Evolutionary conservation across 179 eudicot genomes (phyloP).

Genomic region (Nepenthes alata): DNA sequence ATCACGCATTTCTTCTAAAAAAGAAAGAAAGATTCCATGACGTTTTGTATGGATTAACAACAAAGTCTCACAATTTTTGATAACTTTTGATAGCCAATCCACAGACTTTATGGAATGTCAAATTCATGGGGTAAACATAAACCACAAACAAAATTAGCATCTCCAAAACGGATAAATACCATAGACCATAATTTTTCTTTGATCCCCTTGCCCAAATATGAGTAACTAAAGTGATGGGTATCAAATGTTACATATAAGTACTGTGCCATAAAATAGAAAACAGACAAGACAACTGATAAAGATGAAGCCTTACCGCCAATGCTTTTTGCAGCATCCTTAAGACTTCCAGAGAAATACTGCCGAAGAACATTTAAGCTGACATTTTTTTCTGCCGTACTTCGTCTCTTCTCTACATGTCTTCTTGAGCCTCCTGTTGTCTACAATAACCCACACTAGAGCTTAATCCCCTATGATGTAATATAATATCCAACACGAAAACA

Average conservation of each 20-base stretch:
- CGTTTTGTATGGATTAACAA: too few relatives aligned
- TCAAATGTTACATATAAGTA: background rate
- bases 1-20: background rate
- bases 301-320: constrained; percentile 56
- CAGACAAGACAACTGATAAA: background rate
- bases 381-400: constrained; percentile 62
- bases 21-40: background rate
- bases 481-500: background rate
- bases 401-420: constrained; percentile 43
- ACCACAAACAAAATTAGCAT: background rate
- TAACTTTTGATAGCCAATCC: too few relatives aligned
- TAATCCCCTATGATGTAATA: constrained; percentile 2
- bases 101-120: too few relatives aligned
- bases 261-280: background rate
- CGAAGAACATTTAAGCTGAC: constrained; percentile 71
- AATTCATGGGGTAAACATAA: too few relatives aligned
- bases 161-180: background rate
- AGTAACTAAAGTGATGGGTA: background rate
- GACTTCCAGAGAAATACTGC: constrained; percentile 84
- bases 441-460: background rate
- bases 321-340: constrained; percentile 89
- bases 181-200: background rate
- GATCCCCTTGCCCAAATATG: too few relatives aligned
- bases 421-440: constrained; percentile 17
- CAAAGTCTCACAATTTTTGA: too few relatives aligned